A percentile compares a stretch with the other conserved stretches of the same genome.
Evolutionary conservation across 2,329 filamentous ascomycete species (phyloP).

Genomic region (Cercospora canescens): DNA sequence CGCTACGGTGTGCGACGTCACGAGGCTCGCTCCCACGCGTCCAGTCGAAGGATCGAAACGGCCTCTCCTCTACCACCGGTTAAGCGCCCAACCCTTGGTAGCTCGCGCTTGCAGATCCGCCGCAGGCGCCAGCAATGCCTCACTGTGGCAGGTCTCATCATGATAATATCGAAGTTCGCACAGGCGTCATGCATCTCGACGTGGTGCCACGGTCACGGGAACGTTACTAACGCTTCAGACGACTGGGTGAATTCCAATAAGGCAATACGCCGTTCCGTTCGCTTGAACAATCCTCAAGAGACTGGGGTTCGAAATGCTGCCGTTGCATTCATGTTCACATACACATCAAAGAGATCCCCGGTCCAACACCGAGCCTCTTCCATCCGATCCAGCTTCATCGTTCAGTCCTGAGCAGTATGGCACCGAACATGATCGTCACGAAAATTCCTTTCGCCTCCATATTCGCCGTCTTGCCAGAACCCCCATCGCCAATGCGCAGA

Average conservation of each 20-base stretch:
- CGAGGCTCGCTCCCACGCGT: background rate
- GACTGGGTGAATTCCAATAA: no score
- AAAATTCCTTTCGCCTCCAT: background rate
- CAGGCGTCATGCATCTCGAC: no score
- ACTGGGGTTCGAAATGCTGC: background rate
- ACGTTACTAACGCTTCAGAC: no score
- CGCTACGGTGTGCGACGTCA: background rate
- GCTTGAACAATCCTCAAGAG: no score
- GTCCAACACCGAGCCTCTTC: background rate
- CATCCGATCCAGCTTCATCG: no score
- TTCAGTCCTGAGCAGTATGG: no score
- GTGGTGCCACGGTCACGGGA: no score
- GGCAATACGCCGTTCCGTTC: no score
- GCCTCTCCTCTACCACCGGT: background rate
- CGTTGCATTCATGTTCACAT: background rate
- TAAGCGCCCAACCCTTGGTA: slow-evolving; percentile 6
- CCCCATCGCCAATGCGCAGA: background rate
- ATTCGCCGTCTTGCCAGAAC: background rate
- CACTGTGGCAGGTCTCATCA: background rate
- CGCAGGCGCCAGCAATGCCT: slow-evolving; percentile 3
- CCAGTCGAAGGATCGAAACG: background rate
- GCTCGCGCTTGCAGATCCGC: background rate
- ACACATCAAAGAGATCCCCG: background rate
- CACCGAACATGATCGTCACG: background rate
- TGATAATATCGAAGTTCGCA: no score